Percentiles rank a stretch among this genome's conserved stretches.
These are phyloP conservation scores for Puccinia coronata DNA, from an alignment of 1,284 basidiomycete species.

Conservation along the genomic window DNA sequence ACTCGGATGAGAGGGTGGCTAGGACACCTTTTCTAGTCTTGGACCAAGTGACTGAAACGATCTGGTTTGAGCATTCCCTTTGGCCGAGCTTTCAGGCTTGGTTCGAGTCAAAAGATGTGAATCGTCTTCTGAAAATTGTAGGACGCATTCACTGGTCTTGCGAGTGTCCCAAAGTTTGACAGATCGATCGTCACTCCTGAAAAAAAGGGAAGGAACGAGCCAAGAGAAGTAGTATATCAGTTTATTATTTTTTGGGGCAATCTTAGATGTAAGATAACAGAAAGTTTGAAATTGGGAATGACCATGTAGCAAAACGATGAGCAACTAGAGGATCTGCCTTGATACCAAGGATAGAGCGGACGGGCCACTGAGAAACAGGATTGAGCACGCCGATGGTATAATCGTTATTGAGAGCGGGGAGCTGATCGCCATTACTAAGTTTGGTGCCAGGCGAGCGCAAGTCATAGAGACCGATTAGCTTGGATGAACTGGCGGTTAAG, in stretches of 20 bases:
- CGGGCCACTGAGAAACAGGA: constrained; percentile 36
- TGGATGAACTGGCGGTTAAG: constrained; percentile 33
- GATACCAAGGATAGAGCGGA: constrained; percentile 28
- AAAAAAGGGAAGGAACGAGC: background rate
- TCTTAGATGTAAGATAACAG: background rate
- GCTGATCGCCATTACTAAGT: background rate
- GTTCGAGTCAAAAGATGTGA: background rate
- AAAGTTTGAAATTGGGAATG: background rate
- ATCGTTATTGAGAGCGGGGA: background rate
- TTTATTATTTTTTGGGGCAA: background rate
- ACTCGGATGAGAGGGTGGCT: constrained; percentile 20
- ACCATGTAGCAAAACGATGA: constrained; percentile 48
- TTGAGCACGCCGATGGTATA: constrained; percentile 1
- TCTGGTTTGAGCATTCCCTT: background rate
- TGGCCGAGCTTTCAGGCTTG: constrained; percentile 10
- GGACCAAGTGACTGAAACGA: constrained; percentile 31
- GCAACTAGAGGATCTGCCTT: constrained; percentile 43
- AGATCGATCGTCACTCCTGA: constrained; percentile 43
- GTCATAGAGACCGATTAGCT: constrained; percentile 33
- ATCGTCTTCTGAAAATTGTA: constrained; percentile 25
- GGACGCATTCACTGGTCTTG: constrained; percentile 37
- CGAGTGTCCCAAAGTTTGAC: constrained; percentile 45
- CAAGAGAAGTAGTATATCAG: background rate
- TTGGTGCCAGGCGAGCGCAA: constrained; percentile 27
- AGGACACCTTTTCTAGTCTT: constrained; percentile 30